Base-by-base conservation (phyloP, 176 grass and related monocot species). In the Musa itinerans region DNA sequence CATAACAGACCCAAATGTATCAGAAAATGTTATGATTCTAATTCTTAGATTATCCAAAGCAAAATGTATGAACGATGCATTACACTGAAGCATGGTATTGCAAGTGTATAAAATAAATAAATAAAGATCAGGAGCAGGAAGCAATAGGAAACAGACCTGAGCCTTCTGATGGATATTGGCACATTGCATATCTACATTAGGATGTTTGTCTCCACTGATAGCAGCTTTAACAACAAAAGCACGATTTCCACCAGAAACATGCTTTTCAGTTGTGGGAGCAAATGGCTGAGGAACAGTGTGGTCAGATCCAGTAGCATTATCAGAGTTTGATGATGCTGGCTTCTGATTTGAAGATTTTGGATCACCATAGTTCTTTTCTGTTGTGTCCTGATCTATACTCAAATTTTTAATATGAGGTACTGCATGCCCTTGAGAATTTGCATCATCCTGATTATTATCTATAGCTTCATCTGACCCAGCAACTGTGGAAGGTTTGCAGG, bases 231-330 rank as follows among this genome's bases (percentile, higher is more conserved):
- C 70, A n/a, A 58, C n/a, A 61, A 58, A 73, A 57, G 11, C 24
- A 55, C n/a, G 19, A 15, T 20, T 70, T 22, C 9, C 69, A 73
- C 58, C 56, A 58, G 54, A 72, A 50, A 54, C 54, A 71, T 52
- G 54, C 71, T 87, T 89, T n/a, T 63, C 71, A 43, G 76, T 89
- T 69, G 78, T 54, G 15, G 73, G 65, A 62, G 63, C 48, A 81
- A 69, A 65, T 79, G 65, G 76, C 72, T 66, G 78, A 50, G n/a
- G 64, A 58, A 63, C 76, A 74, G 58, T 64, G 74, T 81, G 69
- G 54, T 78, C 34, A 59, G 54, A 51, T 78, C 27, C 22, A 57
- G 49, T 63, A 61, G 7, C 65, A 71, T 59, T 61, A 58, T 80
- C 84, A 2, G 55, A 64, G 20, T 85, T 72, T 69, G 62, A 50